phyloP scores from a whole-genome alignment of 2,329 filamentous ascomycete genomes.

The Colletotrichum graminicola region DNA sequence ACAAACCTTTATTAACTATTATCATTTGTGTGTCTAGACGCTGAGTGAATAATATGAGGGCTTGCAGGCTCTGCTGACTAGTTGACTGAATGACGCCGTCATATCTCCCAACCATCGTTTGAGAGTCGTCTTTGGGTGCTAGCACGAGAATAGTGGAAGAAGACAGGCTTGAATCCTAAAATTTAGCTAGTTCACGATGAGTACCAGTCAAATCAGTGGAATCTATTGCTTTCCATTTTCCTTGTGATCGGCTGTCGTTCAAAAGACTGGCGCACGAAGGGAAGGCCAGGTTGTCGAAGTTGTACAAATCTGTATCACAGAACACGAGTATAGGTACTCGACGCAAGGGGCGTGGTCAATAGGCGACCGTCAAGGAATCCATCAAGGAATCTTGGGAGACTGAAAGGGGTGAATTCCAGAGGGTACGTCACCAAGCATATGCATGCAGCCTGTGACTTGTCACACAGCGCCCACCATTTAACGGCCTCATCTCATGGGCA shows the following conservation, averaged over 20 bases:
- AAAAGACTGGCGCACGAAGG: background rate
- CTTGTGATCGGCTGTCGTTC: background rate
- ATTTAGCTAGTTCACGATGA: too few species aligned
- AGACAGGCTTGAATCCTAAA: background rate
- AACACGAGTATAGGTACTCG: background rate
- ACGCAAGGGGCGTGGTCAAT: background rate
- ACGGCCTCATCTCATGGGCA: conserved; percentile 32
- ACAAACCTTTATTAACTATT: background rate
- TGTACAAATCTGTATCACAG: background rate
- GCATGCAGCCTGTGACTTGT: conserved; percentile 29
- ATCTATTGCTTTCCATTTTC: background rate
- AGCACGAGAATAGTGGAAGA: background rate
- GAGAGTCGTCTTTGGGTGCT: background rate
- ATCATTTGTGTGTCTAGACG: background rate
- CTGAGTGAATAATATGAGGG: too few species aligned
- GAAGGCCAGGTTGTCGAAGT: background rate
- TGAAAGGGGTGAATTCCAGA: background rate
- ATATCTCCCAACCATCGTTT: background rate
- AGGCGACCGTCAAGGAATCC: background rate
- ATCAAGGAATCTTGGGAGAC: background rate
- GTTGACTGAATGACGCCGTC: background rate
- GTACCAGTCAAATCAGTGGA: too few species aligned
- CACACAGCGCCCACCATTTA: conserved; percentile 23
- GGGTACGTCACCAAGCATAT: conserved; percentile 37
- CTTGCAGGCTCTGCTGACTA: background rate